Conservation (phyloP, 2,329 filamentous ascomycete genomes). For the Cladosporium sp. region DNA sequence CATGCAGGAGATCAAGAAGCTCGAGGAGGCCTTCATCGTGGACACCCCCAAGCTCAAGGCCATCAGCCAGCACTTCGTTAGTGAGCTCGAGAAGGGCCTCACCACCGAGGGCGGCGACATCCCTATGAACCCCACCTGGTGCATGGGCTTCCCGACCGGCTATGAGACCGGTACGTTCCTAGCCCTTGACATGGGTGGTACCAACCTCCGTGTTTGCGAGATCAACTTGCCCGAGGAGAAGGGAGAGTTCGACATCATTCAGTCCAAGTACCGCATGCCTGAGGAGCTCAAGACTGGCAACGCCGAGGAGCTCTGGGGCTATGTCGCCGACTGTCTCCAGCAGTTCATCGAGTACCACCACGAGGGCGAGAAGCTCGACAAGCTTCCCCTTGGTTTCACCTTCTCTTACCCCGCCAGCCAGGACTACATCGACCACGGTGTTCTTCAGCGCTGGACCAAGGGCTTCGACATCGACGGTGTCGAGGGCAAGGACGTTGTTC, state of each 20-base stretch:
- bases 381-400: conserved; percentile 82
- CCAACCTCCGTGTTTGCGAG: conserved; percentile 91
- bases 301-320: conserved; percentile 86
- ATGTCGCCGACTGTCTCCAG: conserved; percentile 86
- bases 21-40: conserved; percentile 82
- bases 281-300: conserved; percentile 84
- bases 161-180: conserved; percentile 83
- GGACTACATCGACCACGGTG: conserved; percentile 86
- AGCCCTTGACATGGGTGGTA: conserved; percentile 92
- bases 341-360: conserved; percentile 88
- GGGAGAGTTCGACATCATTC: conserved; percentile 89
- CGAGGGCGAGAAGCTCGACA: conserved; percentile 58
- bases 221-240: conserved; percentile 82
- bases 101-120: conserved; percentile 87
- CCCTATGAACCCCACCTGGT: conserved; percentile 98
- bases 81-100: conserved; percentile 84
- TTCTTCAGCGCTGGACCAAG: conserved; percentile 95
- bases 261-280: conserved; percentile 94
- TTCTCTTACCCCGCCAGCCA: conserved; percentile 95
- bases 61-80: conserved; percentile 84
- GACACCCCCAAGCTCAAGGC: conserved; percentile 75
- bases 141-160: conserved; percentile 82
- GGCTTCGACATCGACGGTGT: conserved; percentile 92
- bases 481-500: conserved; percentile 85
- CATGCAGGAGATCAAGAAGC: conserved; percentile 70